These are phyloP conservation scores for Cladosporium velox DNA, from an alignment of 2,329 filamentous ascomycete species.

Conservation along the genomic window DNA sequence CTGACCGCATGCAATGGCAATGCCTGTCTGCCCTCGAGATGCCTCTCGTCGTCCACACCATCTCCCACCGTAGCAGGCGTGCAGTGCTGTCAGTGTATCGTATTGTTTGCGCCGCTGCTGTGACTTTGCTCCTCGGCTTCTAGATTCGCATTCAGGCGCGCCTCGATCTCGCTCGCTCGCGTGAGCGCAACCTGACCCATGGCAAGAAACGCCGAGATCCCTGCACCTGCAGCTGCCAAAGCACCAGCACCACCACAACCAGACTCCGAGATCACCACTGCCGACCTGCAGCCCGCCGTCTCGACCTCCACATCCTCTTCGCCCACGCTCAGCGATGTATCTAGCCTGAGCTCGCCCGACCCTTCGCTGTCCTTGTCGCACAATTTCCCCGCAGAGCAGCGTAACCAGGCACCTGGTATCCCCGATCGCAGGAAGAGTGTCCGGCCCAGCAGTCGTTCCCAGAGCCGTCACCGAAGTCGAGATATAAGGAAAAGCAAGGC, in stretches of 20 bases:
- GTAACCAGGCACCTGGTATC: constrained; percentile 35
- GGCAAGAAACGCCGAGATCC: constrained; percentile 10
- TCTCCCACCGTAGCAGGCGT: not conserved
- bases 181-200: constrained; percentile 16
- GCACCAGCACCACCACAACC: not conserved
- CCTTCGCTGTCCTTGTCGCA: constrained; percentile 11
- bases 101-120: not conserved
- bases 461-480: constrained; percentile 10
- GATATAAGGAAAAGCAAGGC: constrained; percentile 18
- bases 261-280: constrained; percentile 1
- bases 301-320: constrained; percentile 3
- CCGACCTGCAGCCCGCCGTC: not conserved
- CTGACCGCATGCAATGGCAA: not conserved
- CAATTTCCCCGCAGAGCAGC: constrained; percentile 1
- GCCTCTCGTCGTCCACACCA: not conserved
- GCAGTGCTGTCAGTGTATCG: not conserved
- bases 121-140: constrained; percentile 7
- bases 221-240: constrained; percentile 4
- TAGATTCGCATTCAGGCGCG: not conserved
- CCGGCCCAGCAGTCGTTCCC: constrained; percentile 22
- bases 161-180: constrained; percentile 19
- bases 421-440: constrained; percentile 31
- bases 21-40: not conserved
- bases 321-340: constrained; percentile 12
- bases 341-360: constrained; percentile 9